phyloP scores from a whole-genome alignment of 1,284 basidiomycete species.

The Leccinum pallidistipes region DNA sequence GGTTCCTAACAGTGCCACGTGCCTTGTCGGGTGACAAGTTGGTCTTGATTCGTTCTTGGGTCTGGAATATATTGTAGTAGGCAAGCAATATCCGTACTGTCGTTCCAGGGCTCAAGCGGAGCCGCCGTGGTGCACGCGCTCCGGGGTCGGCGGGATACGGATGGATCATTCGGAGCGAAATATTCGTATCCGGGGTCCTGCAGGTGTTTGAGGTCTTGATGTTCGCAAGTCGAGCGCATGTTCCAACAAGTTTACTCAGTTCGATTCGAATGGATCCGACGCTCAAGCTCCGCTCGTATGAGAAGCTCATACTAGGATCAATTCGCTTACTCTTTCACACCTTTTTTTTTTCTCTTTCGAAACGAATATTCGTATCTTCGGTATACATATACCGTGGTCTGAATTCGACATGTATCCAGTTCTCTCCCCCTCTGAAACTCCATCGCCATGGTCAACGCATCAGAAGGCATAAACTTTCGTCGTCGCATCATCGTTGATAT shows the following conservation, averaged over 20 bases:
- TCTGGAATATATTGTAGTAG: background rate
- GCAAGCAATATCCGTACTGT: background rate
- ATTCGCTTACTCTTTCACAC: constrained; percentile 17
- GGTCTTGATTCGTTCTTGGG: background rate
- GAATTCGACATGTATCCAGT: constrained; percentile 12
- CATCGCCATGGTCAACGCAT: constrained; percentile 15
- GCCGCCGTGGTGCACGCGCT: background rate
- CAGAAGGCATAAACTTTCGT: constrained; percentile 21
- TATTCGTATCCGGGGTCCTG: background rate
- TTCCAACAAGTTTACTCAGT: background rate
- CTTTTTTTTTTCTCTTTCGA: constrained; percentile 7
- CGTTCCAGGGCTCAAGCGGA: background rate
- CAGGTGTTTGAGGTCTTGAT: constrained; percentile 12
- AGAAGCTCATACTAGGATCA: constrained; percentile 1
- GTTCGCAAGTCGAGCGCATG: constrained; percentile 3
- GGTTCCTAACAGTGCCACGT: background rate
- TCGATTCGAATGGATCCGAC: constrained; percentile 3
- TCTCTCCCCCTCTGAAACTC: background rate
- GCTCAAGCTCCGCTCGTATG: constrained; percentile 15
- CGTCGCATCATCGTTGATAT: constrained; percentile 30
- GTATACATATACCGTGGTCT: constrained; percentile 19
- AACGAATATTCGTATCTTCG: constrained; percentile 13
- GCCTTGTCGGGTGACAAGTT: background rate
- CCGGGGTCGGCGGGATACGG: background rate
- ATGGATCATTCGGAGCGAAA: background rate